Conservation (phyloP, 2,329 filamentous ascomycete species). For the Alternaria dauci region DNA sequence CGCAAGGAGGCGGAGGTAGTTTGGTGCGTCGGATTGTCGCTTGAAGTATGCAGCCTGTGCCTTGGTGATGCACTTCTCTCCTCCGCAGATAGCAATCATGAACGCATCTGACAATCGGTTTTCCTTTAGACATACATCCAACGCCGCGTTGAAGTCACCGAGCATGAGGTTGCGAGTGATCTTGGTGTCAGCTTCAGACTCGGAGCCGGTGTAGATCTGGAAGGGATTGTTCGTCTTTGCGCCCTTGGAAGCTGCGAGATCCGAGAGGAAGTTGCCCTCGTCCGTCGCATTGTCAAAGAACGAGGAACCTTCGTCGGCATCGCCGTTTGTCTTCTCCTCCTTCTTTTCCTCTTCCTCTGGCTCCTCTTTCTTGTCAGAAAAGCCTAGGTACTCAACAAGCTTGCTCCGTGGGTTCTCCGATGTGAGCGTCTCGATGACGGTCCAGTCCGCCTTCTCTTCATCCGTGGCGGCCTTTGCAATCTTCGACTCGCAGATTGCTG, state of each 20-base stretch:
- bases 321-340: conserved; percentile 56
- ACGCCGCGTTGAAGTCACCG: conserved; percentile 87
- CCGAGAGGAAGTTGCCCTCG: conserved; percentile 85
- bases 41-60: conserved; percentile 91
- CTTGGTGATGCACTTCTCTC: conserved; percentile 91
- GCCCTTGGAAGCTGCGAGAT: conserved; percentile 85
- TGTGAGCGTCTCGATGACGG: conserved; percentile 87
- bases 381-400: conserved; percentile 90
- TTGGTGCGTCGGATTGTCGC: conserved; percentile 81
- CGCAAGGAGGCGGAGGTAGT: conserved; percentile 87
- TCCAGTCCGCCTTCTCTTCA: conserved; percentile 96
- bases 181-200: conserved; percentile 81
- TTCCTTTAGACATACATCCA: conserved; percentile 87
- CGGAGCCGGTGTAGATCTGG: conserved; percentile 83
- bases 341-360: conserved; percentile 29
- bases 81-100: conserved; percentile 96
- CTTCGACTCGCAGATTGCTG: conserved; percentile 80
- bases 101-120: conserved; percentile 94
- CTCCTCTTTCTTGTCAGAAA: conserved; percentile 65
- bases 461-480: conserved; percentile 79
- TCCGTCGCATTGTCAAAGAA: conserved; percentile 78
- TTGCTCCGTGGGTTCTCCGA: conserved; percentile 85
- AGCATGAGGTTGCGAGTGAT: conserved; percentile 90
- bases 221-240: conserved; percentile 95
- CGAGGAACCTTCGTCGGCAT: conserved; percentile 64